These are phyloP conservation scores for Gaeumannomyces sp. DNA, from an alignment of 2,329 filamentous ascomycete species.

Conservation along the genomic window DNA sequence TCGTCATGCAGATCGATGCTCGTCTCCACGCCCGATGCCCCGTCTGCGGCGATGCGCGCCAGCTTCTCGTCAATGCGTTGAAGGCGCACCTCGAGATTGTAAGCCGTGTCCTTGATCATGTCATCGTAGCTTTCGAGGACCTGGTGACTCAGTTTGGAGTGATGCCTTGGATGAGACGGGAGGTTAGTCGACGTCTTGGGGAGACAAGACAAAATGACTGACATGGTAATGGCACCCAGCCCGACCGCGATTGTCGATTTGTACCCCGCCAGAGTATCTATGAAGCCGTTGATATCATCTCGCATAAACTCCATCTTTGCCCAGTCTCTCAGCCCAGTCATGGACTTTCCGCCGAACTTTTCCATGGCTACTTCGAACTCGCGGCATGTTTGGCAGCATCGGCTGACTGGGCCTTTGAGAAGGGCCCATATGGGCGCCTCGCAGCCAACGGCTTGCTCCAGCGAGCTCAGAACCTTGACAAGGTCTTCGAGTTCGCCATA, in stretches of 20 bases:
- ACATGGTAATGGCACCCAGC: neutral
- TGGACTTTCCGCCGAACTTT: slow-evolving; percentile 27
- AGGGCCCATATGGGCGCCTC: slow-evolving; percentile 24
- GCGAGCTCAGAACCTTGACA: slow-evolving; percentile 24
- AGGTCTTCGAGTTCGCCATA: slow-evolving; percentile 28
- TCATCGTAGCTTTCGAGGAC: slow-evolving; percentile 31
- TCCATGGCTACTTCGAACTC: slow-evolving; percentile 31
- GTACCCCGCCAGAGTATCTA: slow-evolving; percentile 30
- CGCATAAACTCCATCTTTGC: slow-evolving; percentile 34
- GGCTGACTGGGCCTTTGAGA: slow-evolving; percentile 28
- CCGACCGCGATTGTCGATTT: slow-evolving; percentile 29
- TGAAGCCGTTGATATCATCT: slow-evolving; percentile 33
- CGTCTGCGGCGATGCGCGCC: neutral
- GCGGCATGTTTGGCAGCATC: slow-evolving; percentile 29
- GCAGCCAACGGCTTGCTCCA: slow-evolving; percentile 20
- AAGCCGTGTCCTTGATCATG: slow-evolving; percentile 30
- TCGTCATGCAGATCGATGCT: slow-evolving; percentile 29
- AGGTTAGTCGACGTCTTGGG: neutral
- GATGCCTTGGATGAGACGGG: slow-evolving; percentile 26
- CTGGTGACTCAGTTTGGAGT: slow-evolving; percentile 24
- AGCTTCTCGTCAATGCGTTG: slow-evolving; percentile 30
- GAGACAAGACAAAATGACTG: neutral
- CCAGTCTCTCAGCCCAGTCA: slow-evolving; percentile 30
- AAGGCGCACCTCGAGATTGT: slow-evolving; percentile 28
- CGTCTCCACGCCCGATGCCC: neutral